Base-by-base conservation (phyloP, 2,329 filamentous ascomycete species). In the Dactylella cylindrospora region DNA sequence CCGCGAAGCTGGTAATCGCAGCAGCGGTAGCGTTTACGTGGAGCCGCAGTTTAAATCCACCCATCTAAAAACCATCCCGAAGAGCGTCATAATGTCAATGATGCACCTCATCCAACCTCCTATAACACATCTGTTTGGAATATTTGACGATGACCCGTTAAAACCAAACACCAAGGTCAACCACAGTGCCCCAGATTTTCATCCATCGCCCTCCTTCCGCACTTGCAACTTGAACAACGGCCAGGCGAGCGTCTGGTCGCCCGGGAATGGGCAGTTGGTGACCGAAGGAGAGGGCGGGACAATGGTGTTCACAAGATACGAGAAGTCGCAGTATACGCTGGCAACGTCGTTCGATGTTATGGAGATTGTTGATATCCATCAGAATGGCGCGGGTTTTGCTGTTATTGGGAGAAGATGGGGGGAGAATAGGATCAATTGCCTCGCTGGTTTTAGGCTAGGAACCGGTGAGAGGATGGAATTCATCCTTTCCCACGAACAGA, bases 31-130 rank as follows among this genome's bases (percentile, higher is more conserved):
- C 41, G 53, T 49, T 17, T 61, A 61, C 44, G 55, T 61, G 5
- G 55, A 61, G 20, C 55, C 55, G 20, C 47, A 53, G 15, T 61
- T 61, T 20, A 61, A 61, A 38, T 53, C 55, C 22, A 61, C 55
- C 5, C 55, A 61, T 25, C 35, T 61, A 12, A 61, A 61, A 31
- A 61, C 55, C 19, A 61, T 61, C n/a, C 55, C 55, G 12, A 53
- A 61, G 36, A 61, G 55, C 29, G 55, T 61, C 9, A 61, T 61
- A 33, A 61, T 61, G 55, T 61, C 55, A 10, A 61, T 61, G 55
- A 61, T 61, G 55, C 55, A 61, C 33, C 22, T 49, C 29, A 61
- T 61, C 9, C 55, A 61, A 20, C 55, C 55, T 15, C 55, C 55
- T 7, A 43, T 61, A 20, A 53, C 55, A 13, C 55, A 61, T 28